Percentiles rank a stretch among this genome's conserved stretches.
These are phyloP conservation scores for Botrytis elliptica DNA, from an alignment of 2,329 filamentous ascomycete genomes.

Conservation along the genomic window DNA sequence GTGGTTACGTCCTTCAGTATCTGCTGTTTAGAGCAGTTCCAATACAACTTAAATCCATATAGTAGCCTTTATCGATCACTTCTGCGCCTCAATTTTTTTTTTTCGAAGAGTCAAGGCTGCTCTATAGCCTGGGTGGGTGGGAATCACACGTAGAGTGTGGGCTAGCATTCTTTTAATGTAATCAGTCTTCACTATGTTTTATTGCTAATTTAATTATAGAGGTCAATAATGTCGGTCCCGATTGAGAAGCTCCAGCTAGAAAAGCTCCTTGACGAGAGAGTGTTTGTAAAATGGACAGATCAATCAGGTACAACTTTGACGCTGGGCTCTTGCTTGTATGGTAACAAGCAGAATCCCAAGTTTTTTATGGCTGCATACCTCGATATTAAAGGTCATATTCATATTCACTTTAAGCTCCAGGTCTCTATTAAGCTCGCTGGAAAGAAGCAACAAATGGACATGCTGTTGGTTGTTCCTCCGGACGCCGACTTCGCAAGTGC, in stretches of 20 bases:
- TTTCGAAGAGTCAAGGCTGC: conserved; percentile 16
- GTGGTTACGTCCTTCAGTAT: conserved; percentile 4
- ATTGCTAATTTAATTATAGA: background rate
- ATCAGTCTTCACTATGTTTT: conserved; percentile 3
- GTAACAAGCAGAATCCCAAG: background rate
- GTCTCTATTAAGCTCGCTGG: background rate
- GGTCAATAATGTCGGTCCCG: background rate
- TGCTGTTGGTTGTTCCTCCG: background rate
- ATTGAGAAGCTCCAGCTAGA: background rate
- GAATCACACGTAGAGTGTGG: conserved; percentile 13
- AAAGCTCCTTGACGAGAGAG: background rate
- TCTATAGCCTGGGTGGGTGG: conserved; percentile 16
- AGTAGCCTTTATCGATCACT: conserved; percentile 1
- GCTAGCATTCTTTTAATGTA: conserved; percentile 1
- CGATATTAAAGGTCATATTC: background rate
- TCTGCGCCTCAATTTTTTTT: background rate
- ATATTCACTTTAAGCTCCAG: background rate
- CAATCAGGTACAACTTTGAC: background rate
- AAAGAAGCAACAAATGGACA: background rate
- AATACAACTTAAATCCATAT: background rate
- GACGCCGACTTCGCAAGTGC: background rate
- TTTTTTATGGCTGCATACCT: background rate
- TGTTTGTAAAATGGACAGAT: conserved; percentile 14
- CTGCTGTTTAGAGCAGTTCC: background rate
- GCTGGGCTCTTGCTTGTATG: background rate